Conservation (phyloP, 176 grass and related monocot genomes). For the Carex pumila region DNA sequence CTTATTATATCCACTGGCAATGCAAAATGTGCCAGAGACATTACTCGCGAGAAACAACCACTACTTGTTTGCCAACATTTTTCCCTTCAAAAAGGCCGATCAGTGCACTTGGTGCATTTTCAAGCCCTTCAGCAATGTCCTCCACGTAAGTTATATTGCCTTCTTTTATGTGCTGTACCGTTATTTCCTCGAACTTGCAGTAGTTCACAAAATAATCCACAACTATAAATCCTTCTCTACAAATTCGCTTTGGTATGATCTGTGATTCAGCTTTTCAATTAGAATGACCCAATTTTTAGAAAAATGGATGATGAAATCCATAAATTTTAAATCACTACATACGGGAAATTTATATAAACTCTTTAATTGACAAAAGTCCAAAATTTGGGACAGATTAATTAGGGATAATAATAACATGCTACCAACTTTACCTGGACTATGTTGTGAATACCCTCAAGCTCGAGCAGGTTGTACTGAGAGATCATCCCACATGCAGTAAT, state of each 20-base stretch:
- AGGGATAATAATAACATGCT: neutral
- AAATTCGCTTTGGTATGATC: conserved; percentile 18
- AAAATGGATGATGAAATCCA: neutral
- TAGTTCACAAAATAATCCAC: conserved; percentile 22
- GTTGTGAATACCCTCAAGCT: conserved; percentile 9
- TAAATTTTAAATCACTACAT: neutral
- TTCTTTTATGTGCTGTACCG: conserved; percentile 28
- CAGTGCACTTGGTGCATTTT: conserved; percentile 27
- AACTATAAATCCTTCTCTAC: conserved; percentile 38
- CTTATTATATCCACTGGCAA: neutral
- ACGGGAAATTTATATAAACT: neutral
- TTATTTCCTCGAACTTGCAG: conserved; percentile 31
- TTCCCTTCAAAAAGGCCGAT: conserved; percentile 23
- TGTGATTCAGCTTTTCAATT: neutral
- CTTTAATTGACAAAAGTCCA: neutral
- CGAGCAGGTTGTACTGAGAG: conserved; percentile 42
- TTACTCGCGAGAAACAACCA: conserved; percentile 14
- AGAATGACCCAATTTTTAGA: neutral
- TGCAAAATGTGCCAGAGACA: neutral
- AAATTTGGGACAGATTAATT: neutral
- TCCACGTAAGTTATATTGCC: conserved; percentile 34
- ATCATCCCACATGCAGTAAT: conserved; percentile 40
- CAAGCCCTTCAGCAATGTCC: conserved; percentile 32
- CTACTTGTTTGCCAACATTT: conserved; percentile 41
- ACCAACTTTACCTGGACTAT: neutral